These are phyloP conservation scores for Macrolepiota albuminosa DNA, from an alignment of 768 basidiomycete genomes.

Conservation along the genomic window DNA sequence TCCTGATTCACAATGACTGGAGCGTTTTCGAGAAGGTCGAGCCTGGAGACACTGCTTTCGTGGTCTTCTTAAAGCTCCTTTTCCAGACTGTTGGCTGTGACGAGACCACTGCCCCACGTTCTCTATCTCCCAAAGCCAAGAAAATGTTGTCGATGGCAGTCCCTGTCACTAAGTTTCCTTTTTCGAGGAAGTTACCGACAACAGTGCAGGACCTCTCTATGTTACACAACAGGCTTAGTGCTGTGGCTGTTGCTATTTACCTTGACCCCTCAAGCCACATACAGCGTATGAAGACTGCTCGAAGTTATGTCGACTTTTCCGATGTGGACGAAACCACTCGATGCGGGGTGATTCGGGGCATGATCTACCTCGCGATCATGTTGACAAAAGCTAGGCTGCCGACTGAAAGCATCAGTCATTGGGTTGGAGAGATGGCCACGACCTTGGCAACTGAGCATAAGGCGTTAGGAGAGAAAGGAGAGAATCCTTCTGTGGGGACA, in stretches of 20 bases:
- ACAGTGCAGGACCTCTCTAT: constrained; percentile 56
- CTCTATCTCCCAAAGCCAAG: constrained; percentile 41
- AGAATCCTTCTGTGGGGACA: background rate
- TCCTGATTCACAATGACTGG: constrained; percentile 55
- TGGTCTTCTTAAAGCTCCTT: constrained; percentile 78
- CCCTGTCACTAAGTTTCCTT: constrained; percentile 67
- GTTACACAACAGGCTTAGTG: constrained; percentile 79
- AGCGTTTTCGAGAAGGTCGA: constrained; percentile 46
- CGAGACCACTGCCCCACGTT: constrained; percentile 23
- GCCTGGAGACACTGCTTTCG: constrained; percentile 64
- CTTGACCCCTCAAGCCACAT: constrained; percentile 49
- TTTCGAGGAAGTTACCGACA: constrained; percentile 50
- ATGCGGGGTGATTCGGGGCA: constrained; percentile 67
- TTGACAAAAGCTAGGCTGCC: constrained; percentile 48
- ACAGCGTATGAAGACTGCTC: constrained; percentile 59
- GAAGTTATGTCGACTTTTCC: constrained; percentile 63
- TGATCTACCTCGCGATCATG: constrained; percentile 65
- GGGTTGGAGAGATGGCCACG: constrained; percentile 59
- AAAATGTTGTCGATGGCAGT: constrained; percentile 70
- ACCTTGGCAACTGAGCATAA: constrained; percentile 54
- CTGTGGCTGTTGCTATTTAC: constrained; percentile 64
- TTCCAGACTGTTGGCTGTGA: constrained; percentile 47
- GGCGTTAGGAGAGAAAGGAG: constrained; percentile 9
- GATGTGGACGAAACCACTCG: constrained; percentile 60
- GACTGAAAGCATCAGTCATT: constrained; percentile 49